Evolutionary conservation across 345 rosid species (phyloP).

Genomic region (Salix purpurea): DNA sequence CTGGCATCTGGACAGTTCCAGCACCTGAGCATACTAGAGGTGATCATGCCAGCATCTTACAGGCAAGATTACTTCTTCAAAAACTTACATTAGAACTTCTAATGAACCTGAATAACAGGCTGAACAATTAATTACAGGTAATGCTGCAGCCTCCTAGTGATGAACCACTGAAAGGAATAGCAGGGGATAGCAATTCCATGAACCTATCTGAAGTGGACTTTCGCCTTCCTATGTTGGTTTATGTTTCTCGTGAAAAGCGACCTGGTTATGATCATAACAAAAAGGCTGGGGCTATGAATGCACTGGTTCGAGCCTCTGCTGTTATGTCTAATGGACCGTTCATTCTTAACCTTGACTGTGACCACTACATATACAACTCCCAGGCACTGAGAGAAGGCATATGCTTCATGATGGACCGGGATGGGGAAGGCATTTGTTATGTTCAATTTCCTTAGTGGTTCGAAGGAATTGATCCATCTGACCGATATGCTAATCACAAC

Average conservation of each 20-base stretch:
- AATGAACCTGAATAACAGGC: constrained; percentile 3
- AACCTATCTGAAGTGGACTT: constrained; percentile 60
- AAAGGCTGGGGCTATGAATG: constrained; percentile 95
- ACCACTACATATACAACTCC: constrained; percentile 74
- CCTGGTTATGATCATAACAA: constrained; percentile 89
- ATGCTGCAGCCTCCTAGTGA: constrained; percentile 67
- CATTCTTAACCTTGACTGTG: constrained; percentile 82
- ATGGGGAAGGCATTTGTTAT: constrained; percentile 55
- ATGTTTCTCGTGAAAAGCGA: constrained; percentile 76
- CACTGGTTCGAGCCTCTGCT: constrained; percentile 73
- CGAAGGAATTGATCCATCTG: constrained; percentile 83
- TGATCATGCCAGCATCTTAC: constrained; percentile 77
- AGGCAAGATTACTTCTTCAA: constrained; percentile 32
- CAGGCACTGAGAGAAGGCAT: constrained; percentile 69
- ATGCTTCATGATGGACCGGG: constrained; percentile 84
- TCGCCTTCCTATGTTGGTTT: constrained; percentile 80
- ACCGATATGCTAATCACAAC: constrained; percentile 78
- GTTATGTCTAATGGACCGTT: constrained; percentile 87
- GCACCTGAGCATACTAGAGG: constrained; percentile 59
- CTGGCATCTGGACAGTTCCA: constrained; percentile 68
- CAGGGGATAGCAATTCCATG: constrained; percentile 29
- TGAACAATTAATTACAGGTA: constrained; percentile 37
- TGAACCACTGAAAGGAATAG: constrained; percentile 38
- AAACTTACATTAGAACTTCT: not conserved
- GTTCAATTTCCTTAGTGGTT: constrained; percentile 90